Percentiles rank a stretch among this genome's conserved stretches.
Evolutionary conservation across 2,329 filamentous ascomycete species (phyloP).

Genomic region (Colletotrichum euphorbiae): DNA sequence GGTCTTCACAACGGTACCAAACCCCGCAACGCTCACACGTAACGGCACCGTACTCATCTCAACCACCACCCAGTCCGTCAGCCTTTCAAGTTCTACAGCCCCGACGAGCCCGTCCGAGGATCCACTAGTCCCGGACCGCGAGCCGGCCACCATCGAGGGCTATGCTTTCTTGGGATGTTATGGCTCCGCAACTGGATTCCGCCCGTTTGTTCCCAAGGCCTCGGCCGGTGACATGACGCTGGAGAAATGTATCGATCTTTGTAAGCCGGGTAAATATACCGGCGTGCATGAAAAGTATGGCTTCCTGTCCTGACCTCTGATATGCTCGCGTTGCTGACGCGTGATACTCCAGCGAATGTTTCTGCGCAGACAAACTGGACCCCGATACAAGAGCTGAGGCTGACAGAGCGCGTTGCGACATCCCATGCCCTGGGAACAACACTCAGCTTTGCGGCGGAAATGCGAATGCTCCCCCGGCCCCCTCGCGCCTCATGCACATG

Average conservation of each 20-base stretch:
- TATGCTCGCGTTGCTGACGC: not conserved
- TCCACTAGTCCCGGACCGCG: conserved; percentile 42
- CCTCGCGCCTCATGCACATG: conserved; percentile 24
- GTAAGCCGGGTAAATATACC: conserved; percentile 51
- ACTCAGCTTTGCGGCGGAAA: conserved; percentile 57
- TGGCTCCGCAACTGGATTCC: conserved; percentile 51
- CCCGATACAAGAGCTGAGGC: conserved; percentile 51
- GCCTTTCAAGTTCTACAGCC: conserved; percentile 11
- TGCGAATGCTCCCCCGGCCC: conserved; percentile 29
- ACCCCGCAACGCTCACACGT: conserved; percentile 35
- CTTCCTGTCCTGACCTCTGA: not conserved
- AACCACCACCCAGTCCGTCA: conserved; percentile 21
- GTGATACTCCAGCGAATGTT: conserved; percentile 49
- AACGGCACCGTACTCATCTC: conserved; percentile 26
- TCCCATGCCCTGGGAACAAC: conserved; percentile 55
- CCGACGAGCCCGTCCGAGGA: conserved; percentile 31
- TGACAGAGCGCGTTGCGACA: conserved; percentile 50
- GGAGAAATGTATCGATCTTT: conserved; percentile 53
- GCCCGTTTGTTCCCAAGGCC: conserved; percentile 48
- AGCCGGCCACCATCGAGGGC: conserved; percentile 49
- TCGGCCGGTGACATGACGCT: conserved; percentile 54
- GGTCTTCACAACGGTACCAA: conserved; percentile 44
- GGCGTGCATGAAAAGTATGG: conserved; percentile 51
- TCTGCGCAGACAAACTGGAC: conserved; percentile 58
- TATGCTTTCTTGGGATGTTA: conserved; percentile 57